phyloP scores from a whole-genome alignment of 345 rosid species.

The Lepidium aucheri region DNA sequence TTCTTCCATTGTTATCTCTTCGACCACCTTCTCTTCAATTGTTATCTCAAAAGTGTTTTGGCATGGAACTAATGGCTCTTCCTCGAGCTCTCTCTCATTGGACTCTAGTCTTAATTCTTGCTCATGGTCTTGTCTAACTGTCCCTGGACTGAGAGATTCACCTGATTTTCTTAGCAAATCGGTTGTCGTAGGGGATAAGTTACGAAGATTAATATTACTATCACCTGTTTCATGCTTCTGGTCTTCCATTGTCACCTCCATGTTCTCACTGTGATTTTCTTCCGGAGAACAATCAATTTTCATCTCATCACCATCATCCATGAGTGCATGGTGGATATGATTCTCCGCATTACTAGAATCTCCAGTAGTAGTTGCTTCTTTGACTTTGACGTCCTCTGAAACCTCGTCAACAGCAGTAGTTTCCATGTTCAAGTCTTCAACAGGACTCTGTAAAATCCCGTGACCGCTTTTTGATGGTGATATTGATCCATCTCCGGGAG shows the following conservation, averaged over 20 bases:
- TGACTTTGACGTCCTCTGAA: conserved; percentile 14
- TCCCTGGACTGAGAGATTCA: conserved; percentile 22
- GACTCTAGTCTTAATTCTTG: conserved; percentile 12
- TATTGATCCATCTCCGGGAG: conserved; percentile 15
- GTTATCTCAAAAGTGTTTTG: conserved; percentile 5
- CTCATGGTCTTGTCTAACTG: conserved; percentile 19
- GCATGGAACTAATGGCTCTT: conserved; percentile 3
- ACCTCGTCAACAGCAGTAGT: conserved; percentile 11
- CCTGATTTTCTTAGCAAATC: conserved; percentile 26
- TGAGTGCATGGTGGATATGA: neutral
- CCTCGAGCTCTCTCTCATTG: conserved; percentile 6
- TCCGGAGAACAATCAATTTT: conserved; percentile 4
- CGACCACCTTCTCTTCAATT: conserved; percentile 19
- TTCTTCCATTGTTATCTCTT: conserved; percentile 19
- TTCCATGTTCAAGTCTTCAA: conserved; percentile 10
- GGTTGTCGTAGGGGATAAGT: conserved; percentile 22
- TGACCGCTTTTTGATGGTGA: conserved; percentile 5
- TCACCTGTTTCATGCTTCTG: conserved; percentile 31
- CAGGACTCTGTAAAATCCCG: conserved; percentile 6
- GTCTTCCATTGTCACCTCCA: conserved; percentile 25
- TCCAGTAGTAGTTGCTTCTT: conserved; percentile 5
- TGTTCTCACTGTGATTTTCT: conserved; percentile 12
- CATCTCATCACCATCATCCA: conserved; percentile 9
- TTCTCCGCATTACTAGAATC: conserved; percentile 11
- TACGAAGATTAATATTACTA: conserved; percentile 24